Base-by-base conservation (phyloP, 2,329 filamentous ascomycete species). In the Eurotiales sp. region DNA sequence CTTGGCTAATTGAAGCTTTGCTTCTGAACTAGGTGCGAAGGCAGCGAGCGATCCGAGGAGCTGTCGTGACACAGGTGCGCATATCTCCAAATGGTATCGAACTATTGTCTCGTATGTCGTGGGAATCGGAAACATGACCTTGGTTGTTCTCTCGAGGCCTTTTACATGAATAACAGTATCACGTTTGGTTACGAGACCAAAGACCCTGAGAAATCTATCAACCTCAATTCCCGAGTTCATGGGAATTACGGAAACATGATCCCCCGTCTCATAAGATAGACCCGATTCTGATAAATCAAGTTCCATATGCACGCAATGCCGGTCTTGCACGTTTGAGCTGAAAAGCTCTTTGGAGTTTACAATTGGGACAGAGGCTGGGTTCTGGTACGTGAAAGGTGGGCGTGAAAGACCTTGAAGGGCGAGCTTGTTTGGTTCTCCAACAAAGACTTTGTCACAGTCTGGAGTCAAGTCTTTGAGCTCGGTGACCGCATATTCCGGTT, bases 81-180 rank as follows among this genome's bases (percentile, higher is more conserved):
- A 87, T 58, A 96, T 93, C 70, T 96, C 92, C 71, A 96, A 86
- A 71, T 96, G 90, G 72, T 95, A 95, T 56, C 89, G 86, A 53
- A 88, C 77, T 55, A 92, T 86, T 50, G 90, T 86, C 67, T 92
- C 88, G 66, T 87, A 91, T 1, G 90, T 96, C 1, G 90, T 96
- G 10, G 91, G 91, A 1, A 89, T 88, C 17, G 91, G 91, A 74
- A 96, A 27, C 15, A 19, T 19, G 22, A 32, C 5, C 15, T 32
- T 46, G 15, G 8, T 21, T n/a, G 11, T 22, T 19, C 15, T 17
- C 19, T 46, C 43, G 12, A 22, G 29, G 7, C 29, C 8, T n/a
- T 7, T 14, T 19, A 36, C 17, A 17, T n/a, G 19, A 22, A 37
- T 11, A n/a, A 30, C 29, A 23, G 17, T 19, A 4, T 37, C 21